Percentiles rank a stretch among this genome's conserved stretches.
Conservation (phyloP, 768 basidiomycete species). For the Pisolithus albus region DNA sequence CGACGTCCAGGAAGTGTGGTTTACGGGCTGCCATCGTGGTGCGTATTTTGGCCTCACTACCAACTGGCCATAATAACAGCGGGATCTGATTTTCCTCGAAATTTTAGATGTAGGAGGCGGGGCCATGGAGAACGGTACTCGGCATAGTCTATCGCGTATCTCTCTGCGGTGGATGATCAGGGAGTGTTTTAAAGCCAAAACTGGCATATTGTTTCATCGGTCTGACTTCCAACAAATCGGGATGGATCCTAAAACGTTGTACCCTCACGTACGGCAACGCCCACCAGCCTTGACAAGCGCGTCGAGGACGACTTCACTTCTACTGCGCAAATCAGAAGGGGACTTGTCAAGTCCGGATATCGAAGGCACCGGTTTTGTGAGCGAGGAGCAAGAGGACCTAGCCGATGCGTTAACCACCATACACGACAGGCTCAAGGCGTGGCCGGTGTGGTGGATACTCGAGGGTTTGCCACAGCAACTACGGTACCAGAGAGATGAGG, state of each 20-base stretch:
- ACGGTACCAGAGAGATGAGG: constrained; percentile 5
- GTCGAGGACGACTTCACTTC: constrained; percentile 9
- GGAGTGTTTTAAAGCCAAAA: constrained; percentile 49
- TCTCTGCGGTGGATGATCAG: constrained; percentile 75
- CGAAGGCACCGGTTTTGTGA: constrained; percentile 16
- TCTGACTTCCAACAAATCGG: constrained; percentile 38
- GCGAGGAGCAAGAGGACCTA: constrained; percentile 58
- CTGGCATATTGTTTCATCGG: constrained; percentile 54
- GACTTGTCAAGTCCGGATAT: neutral
- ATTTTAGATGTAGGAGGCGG: constrained; percentile 68
- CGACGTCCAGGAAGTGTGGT: constrained; percentile 75
- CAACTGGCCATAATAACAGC: neutral
- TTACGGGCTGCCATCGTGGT: constrained; percentile 70
- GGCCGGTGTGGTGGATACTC: constrained; percentile 10
- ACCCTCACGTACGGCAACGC: constrained; percentile 37
- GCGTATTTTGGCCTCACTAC: constrained; percentile 8
- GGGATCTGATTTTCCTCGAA: neutral
- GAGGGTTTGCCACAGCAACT: neutral
- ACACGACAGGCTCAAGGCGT: constrained; percentile 47
- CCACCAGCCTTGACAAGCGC: constrained; percentile 29
- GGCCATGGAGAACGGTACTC: constrained; percentile 48
- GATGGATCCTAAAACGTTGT: constrained; percentile 41
- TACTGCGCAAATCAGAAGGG: constrained; percentile 15
- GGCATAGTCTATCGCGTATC: constrained; percentile 60
- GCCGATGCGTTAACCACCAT: constrained; percentile 44